Evolutionary conservation across 176 grass and related monocot genomes (phyloP).

Genomic region (Dendrocalamus sinicus): DNA sequence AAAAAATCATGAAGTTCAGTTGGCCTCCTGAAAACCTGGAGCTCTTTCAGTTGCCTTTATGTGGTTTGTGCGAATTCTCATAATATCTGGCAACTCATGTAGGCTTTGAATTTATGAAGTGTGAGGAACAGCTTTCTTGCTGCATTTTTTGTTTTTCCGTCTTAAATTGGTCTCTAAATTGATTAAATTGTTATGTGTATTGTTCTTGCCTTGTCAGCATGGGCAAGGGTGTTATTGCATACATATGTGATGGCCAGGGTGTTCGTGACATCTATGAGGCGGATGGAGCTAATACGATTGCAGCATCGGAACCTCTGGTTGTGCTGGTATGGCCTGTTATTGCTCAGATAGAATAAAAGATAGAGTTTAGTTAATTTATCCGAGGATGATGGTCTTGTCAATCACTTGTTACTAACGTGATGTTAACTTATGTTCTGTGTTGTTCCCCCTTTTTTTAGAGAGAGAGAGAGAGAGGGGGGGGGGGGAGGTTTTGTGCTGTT

Average conservation of each 20-base stretch:
- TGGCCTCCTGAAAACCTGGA: constrained; percentile 24
- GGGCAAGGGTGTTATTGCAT: constrained; percentile 97
- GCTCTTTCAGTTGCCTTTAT: neutral
- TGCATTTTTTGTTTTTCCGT: neutral
- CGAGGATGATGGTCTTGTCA: neutral
- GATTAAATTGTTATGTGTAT: neutral
- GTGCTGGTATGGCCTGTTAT: constrained; percentile 69
- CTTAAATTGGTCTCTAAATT: neutral
- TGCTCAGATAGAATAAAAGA: neutral
- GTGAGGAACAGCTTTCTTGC: neutral
- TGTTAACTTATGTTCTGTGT: neutral
- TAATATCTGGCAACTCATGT: neutral
- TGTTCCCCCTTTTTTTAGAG: no score
- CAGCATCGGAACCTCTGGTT: constrained; percentile 85
- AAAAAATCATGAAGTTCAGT: neutral
- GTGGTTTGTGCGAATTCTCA: neutral
- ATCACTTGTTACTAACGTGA: neutral
- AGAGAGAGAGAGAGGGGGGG: no score
- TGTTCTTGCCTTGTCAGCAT: constrained; percentile 60
- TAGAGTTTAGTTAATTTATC: neutral
- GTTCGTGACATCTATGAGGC: constrained; percentile 98
- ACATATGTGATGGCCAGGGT: constrained; percentile 88
- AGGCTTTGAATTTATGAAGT: neutral
- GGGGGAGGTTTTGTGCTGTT: neutral
- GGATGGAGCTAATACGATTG: constrained; percentile 72